A percentile compares a stretch with the other conserved stretches of the same genome.
Conservation (phyloP, 2,329 filamentous ascomycete species). For the Sarocladium strictum region DNA sequence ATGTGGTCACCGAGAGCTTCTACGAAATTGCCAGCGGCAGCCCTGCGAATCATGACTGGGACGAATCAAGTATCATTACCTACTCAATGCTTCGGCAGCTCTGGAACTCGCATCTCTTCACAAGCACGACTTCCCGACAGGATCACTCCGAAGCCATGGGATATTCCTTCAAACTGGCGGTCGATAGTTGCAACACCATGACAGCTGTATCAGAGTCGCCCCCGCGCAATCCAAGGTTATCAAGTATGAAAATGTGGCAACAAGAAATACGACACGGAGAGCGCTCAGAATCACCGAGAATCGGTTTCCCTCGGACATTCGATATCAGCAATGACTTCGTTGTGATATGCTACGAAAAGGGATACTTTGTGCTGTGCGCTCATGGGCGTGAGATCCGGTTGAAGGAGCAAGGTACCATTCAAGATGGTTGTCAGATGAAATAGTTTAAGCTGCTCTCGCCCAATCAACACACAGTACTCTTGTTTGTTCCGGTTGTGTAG, state of each 20-base stretch:
- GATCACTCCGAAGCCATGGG: background rate
- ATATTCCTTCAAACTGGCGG: background rate
- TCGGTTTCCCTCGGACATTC: background rate
- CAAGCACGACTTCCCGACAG: background rate
- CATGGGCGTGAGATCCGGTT: background rate
- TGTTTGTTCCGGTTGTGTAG: too few species aligned
- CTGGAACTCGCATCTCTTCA: background rate
- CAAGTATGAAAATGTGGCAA: background rate
- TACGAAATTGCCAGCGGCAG: background rate
- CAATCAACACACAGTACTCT: too few species aligned
- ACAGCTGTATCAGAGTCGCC: too few species aligned
- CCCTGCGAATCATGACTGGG: background rate
- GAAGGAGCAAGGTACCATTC: background rate
- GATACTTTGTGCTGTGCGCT: background rate
- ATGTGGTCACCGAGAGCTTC: background rate
- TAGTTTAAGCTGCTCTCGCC: too few species aligned
- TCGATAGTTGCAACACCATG: too few species aligned
- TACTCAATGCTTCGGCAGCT: background rate
- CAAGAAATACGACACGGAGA: background rate
- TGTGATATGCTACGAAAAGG: background rate
- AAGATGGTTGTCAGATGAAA: too few species aligned
- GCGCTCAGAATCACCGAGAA: background rate
- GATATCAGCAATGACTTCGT: background rate
- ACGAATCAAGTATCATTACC: background rate
- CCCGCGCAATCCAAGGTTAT: too few species aligned